Evolutionary conservation across 805 yeast species (phyloP).

Genomic region (Monosporozyma servazzii): DNA sequence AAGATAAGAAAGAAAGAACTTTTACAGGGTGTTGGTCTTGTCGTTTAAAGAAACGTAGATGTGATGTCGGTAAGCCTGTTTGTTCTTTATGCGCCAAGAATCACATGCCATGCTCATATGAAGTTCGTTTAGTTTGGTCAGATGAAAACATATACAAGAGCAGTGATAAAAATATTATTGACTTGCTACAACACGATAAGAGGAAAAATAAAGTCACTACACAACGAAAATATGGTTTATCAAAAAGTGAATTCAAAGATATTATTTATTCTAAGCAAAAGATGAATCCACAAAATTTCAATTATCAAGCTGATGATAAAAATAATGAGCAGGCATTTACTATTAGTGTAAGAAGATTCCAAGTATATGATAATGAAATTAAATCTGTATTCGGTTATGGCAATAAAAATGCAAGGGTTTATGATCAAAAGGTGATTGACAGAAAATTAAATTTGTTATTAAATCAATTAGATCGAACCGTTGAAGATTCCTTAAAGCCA

Average conservation of each 20-base stretch:
- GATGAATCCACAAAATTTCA: not conserved
- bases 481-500: slow-evolving; percentile 1
- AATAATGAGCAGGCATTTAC: slow-evolving; percentile 15
- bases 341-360: slow-evolving; percentile 25
- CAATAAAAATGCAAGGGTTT: slow-evolving; percentile 3
- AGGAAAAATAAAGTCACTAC: not conserved
- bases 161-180: not conserved
- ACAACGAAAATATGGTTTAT: slow-evolving; percentile 6
- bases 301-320: not conserved
- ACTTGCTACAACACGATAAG: not conserved
- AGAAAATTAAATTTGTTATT: slow-evolving; percentile 12
- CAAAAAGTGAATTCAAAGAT: slow-evolving; percentile 14
- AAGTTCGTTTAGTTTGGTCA: slow-evolving; percentile 25
- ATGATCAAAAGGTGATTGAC: slow-evolving; percentile 19
- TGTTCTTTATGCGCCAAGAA: slow-evolving; percentile 23
- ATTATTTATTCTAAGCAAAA: slow-evolving; percentile 10
- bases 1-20: slow-evolving; percentile 14
- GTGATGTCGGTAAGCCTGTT: slow-evolving; percentile 24
- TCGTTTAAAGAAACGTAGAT: slow-evolving; percentile 26
- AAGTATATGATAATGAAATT: slow-evolving; percentile 23
- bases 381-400: slow-evolving; percentile 16
- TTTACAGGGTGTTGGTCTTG: slow-evolving; percentile 32
- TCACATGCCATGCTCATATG: slow-evolving; percentile 23
- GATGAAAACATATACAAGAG: slow-evolving; percentile 18
- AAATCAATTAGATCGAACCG: slow-evolving; percentile 5